These are phyloP conservation scores for Ophiostoma sp. DNA, from an alignment of 2,329 filamentous ascomycete genomes.

Conservation along the genomic window DNA sequence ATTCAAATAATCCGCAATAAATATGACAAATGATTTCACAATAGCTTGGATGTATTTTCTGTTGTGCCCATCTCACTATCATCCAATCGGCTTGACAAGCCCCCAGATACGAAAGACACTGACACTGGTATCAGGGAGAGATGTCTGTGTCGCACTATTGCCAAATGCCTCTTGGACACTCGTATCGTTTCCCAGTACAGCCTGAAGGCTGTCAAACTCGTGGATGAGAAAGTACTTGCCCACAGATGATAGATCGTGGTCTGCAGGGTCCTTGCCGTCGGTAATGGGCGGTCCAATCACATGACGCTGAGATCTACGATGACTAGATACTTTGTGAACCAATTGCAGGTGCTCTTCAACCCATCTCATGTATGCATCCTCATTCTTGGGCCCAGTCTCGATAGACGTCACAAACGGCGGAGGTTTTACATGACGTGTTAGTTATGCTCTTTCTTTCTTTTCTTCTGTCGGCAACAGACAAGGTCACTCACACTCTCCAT, in stretches of 20 bases:
- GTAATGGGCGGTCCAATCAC: not conserved
- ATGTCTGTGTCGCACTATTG: not conserved
- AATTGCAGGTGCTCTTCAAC: not conserved
- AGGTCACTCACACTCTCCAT: not conserved
- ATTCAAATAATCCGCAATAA: too few relatives aligned
- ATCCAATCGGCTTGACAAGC: not conserved
- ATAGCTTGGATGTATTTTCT: too few relatives aligned
- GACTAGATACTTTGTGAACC: not conserved
- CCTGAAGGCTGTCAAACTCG: not conserved
- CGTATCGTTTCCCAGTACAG: not conserved
- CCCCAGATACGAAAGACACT: not conserved
- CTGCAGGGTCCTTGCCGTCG: not conserved
- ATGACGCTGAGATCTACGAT: not conserved
- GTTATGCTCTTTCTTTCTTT: not conserved
- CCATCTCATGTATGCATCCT: not conserved
- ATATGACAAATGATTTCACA: too few relatives aligned
- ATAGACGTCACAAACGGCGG: not conserved
- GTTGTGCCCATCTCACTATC: too few relatives aligned
- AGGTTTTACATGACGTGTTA: not conserved
- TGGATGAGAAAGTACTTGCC: not conserved
- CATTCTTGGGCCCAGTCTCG: not conserved
- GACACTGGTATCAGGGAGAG: not conserved
- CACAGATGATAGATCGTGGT: not conserved
- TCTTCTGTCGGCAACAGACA: not conserved
- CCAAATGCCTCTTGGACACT: not conserved